Percentiles rank a stretch among this genome's conserved stretches.
Conservation (phyloP, 805 yeast genomes). For the Sugiyamaella smithiae region DNA sequence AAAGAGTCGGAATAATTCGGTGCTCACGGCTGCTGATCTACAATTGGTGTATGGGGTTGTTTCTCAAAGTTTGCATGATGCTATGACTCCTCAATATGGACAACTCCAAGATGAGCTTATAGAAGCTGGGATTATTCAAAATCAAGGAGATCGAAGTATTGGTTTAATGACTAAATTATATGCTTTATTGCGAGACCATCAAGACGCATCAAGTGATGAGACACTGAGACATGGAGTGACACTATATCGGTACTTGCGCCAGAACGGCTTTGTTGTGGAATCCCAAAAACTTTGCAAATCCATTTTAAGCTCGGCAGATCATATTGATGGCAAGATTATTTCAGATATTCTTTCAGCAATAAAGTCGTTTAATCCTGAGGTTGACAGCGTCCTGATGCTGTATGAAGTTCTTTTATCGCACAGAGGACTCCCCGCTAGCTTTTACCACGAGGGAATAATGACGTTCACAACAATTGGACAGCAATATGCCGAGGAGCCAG, state of each 20-base stretch:
- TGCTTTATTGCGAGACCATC: not conserved
- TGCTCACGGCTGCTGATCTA: not conserved
- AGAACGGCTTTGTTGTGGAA: constrained; percentile 1
- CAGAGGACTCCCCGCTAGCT: not conserved
- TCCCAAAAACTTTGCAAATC: constrained; percentile 1
- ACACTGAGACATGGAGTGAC: not conserved
- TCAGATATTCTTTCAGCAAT: constrained; percentile 12
- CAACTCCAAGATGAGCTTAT: too few species aligned
- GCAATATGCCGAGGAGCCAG: too few species aligned
- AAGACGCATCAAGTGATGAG: not conserved
- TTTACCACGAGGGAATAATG: constrained; percentile 7
- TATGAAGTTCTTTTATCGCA: constrained; percentile 1
- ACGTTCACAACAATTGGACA: constrained; percentile 4
- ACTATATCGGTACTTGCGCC: not conserved
- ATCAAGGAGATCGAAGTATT: not conserved
- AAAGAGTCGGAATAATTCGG: not conserved
- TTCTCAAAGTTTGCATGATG: too few species aligned
- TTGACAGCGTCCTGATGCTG: constrained; percentile 9
- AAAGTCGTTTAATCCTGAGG: constrained; percentile 8
- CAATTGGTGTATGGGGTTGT: not conserved
- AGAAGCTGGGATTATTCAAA: not conserved
- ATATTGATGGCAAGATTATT: constrained; percentile 9
- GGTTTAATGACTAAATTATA: not conserved
- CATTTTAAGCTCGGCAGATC: not conserved
- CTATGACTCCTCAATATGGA: too few species aligned